These are phyloP conservation scores for Candida qinlingensis DNA, from an alignment of 805 yeast genomes.

Conservation along the genomic window DNA sequence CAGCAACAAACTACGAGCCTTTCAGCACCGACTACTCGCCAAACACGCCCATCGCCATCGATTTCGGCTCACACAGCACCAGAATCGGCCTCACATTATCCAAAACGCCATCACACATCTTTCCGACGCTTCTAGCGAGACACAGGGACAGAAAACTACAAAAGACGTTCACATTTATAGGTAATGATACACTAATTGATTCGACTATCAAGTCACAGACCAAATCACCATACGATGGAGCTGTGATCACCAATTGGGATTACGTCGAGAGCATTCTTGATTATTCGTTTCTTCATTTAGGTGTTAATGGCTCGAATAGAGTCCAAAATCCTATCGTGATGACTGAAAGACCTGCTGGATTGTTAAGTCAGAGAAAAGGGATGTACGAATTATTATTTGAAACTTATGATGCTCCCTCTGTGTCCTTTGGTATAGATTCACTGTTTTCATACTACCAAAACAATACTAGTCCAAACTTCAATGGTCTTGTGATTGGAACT, in stretches of 20 bases:
- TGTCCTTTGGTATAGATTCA: constrained; percentile 77
- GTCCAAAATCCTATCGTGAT: constrained; percentile 77
- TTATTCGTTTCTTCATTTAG: constrained; percentile 74
- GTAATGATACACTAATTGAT: constrained; percentile 76
- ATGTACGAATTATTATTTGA: constrained; percentile 85
- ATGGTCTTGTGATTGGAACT: constrained; percentile 75
- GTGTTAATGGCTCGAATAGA: constrained; percentile 47
- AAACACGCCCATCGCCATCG: constrained; percentile 79
- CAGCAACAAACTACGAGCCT: constrained; percentile 34
- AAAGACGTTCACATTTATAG: constrained; percentile 63
- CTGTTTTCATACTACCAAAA: constrained; percentile 73
- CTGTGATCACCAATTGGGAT: constrained; percentile 89
- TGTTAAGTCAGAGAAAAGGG: constrained; percentile 61
- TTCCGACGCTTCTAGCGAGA: constrained; percentile 65
- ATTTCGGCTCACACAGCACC: constrained; percentile 64
- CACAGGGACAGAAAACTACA: constrained; percentile 73
- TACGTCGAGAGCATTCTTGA: constrained; percentile 76
- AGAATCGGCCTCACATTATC: constrained; percentile 54
- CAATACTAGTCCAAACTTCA: constrained; percentile 28
- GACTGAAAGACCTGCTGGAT: constrained; percentile 72
- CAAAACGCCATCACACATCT: constrained; percentile 49
- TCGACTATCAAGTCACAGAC: constrained; percentile 61
- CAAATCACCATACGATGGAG: constrained; percentile 82
- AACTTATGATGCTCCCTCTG: constrained; percentile 68
- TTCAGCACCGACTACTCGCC: constrained; percentile 42